Evolutionary conservation across 805 yeast species (phyloP).

Genomic region (Cyberlindnera veronae): DNA sequence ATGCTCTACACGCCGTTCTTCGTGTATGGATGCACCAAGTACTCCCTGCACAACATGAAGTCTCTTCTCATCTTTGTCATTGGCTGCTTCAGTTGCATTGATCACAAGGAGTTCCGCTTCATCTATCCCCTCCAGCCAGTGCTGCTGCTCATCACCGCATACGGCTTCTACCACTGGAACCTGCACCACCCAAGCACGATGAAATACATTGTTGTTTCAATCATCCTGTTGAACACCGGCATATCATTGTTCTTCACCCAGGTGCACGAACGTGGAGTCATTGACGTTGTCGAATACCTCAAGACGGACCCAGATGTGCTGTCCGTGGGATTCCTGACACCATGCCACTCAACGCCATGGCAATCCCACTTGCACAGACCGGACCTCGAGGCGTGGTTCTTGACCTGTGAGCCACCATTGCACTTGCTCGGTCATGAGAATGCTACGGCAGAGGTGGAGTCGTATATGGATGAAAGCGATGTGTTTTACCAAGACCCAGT

Average conservation of each 20-base stretch:
- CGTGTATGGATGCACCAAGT: slow-evolving; percentile 37
- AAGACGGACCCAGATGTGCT: slow-evolving; percentile 37
- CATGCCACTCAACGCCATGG: slow-evolving; percentile 98
- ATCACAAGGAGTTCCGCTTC: slow-evolving; percentile 91
- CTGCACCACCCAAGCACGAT: slow-evolving; percentile 16
- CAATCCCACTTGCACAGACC: slow-evolving; percentile 74
- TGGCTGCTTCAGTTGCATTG: slow-evolving; percentile 55
- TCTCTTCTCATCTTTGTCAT: slow-evolving; percentile 42
- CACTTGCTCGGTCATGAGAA: slow-evolving; percentile 32
- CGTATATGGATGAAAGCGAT: slow-evolving; percentile 86
- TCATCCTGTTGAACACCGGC: slow-evolving; percentile 35
- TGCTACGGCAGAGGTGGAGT: slow-evolving; percentile 31
- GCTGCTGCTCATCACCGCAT: slow-evolving; percentile 49
- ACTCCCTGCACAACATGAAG: slow-evolving; percentile 27
- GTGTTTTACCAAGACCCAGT: slow-evolving; percentile 66
- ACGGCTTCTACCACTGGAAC: slow-evolving; percentile 25
- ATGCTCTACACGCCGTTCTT: slow-evolving; percentile 65
- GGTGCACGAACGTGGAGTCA: slow-evolving; percentile 85
- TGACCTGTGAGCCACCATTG: slow-evolving; percentile 90
- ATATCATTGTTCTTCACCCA: slow-evolving; percentile 52
- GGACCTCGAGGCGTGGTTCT: slow-evolving; percentile 58
- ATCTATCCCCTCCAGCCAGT: slow-evolving; percentile 82
- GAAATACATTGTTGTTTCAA: slow-evolving; percentile 21
- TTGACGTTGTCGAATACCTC: slow-evolving; percentile 57
- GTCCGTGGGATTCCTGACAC: slow-evolving; percentile 80